Percentiles rank a stretch among this genome's conserved stretches.
These are phyloP conservation scores for Tricharina praecox DNA, from an alignment of 495 filamentous ascomycete species.

Conservation along the genomic window DNA sequence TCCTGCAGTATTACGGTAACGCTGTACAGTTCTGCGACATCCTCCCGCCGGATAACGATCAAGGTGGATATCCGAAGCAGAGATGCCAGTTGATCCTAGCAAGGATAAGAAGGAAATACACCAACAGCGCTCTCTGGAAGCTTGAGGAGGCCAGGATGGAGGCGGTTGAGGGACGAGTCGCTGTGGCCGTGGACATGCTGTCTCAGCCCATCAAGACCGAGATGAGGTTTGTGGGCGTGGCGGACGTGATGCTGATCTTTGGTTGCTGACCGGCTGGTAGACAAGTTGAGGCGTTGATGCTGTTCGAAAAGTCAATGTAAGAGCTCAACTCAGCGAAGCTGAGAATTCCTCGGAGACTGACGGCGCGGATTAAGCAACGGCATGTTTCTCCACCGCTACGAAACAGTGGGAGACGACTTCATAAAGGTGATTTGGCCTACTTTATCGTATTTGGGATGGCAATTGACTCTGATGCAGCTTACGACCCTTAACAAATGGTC, in stretches of 20 bases:
- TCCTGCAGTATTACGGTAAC: conserved; percentile 77
- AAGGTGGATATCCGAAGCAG: conserved; percentile 52
- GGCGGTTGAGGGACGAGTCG: conserved; percentile 47
- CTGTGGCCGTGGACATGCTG: conserved; percentile 50
- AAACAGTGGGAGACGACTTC: conserved; percentile 55
- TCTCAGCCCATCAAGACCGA: conserved; percentile 41
- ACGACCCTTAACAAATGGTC: conserved; percentile 82
- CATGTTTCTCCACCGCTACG: conserved; percentile 62
- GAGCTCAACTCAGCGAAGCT: no score
- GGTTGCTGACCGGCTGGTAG: conserved; percentile 28
- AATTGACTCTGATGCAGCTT: no score
- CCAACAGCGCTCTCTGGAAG: conserved; percentile 70
- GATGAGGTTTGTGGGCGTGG: conserved; percentile 65
- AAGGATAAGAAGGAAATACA: conserved; percentile 60
- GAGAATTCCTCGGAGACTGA: no score
- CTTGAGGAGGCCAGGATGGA: conserved; percentile 77
- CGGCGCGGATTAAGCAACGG: conserved; percentile 34
- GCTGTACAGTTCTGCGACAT: conserved; percentile 78
- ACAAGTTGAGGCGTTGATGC: conserved; percentile 30
- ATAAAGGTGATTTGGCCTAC: no score
- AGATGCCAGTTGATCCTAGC: conserved; percentile 50
- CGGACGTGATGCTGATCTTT: no score
- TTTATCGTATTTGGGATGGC: no score
- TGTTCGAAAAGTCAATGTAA: conserved; percentile 64
- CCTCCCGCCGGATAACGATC: conserved; percentile 42